These are phyloP conservation scores for Clavispora fructus DNA, from an alignment of 805 yeast species.

Conservation along the genomic window DNA sequence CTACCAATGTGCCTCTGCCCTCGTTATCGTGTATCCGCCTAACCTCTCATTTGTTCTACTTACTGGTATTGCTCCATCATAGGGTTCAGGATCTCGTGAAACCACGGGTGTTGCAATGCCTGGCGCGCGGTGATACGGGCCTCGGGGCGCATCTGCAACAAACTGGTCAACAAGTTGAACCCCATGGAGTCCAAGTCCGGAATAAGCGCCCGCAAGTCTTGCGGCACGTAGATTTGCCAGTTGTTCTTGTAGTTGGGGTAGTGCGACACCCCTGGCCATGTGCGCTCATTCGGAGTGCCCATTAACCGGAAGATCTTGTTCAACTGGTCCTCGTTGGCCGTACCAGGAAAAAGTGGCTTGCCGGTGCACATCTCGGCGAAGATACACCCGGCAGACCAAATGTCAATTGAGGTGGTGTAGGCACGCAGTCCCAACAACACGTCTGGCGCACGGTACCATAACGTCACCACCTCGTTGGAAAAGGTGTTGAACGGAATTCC, in stretches of 20 bases:
- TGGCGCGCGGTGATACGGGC: slow-evolving; percentile 56
- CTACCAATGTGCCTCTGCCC: too few relatives aligned
- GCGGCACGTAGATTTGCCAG: slow-evolving; percentile 83
- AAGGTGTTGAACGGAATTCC: slow-evolving; percentile 98
- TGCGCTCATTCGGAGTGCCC: slow-evolving; percentile 94
- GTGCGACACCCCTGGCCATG: slow-evolving; percentile 96
- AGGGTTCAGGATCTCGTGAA: slow-evolving; percentile 59
- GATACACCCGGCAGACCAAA: slow-evolving; percentile 98
- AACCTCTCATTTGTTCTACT: not conserved
- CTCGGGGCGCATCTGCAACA: slow-evolving; percentile 59
- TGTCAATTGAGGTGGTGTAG: slow-evolving; percentile 93
- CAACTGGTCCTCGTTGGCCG: slow-evolving; percentile 93
- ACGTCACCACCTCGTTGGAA: slow-evolving; percentile 94
- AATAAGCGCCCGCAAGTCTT: slow-evolving; percentile 67
- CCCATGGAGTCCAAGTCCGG: slow-evolving; percentile 70
- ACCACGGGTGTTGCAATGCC: slow-evolving; percentile 72
- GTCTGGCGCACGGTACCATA: slow-evolving; percentile 98
- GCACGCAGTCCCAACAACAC: slow-evolving; percentile 92
- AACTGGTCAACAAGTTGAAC: slow-evolving; percentile 55
- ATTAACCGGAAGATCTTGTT: slow-evolving; percentile 84
- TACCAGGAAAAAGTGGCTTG: slow-evolving; percentile 92
- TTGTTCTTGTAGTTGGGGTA: slow-evolving; percentile 82
- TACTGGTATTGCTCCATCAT: slow-evolving; percentile 20
- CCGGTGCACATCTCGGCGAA: slow-evolving; percentile 99
- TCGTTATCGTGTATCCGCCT: not conserved